These are phyloP conservation scores for Lanmaoa rubissima DNA, from an alignment of 768 basidiomycete species.

Conservation along the genomic window DNA sequence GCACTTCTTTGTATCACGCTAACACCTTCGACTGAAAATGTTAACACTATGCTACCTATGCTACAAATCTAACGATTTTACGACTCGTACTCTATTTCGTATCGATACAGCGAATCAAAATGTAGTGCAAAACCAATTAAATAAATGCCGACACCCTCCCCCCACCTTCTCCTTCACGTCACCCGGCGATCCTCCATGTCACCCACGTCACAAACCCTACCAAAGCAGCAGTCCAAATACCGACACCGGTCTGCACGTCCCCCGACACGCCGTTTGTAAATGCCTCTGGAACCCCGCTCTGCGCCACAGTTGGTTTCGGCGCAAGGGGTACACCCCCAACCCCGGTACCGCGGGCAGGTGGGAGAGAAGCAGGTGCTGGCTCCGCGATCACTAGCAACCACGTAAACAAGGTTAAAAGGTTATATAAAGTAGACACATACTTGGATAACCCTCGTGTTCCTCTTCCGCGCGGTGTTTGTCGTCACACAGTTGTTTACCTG, in stretches of 20 bases:
- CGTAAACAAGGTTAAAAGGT: neutral
- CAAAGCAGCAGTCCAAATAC: conserved; percentile 20
- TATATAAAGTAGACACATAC: conserved; percentile 13
- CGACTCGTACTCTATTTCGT: neutral
- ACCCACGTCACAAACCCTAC: conserved; percentile 19
- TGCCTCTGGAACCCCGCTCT: conserved; percentile 1
- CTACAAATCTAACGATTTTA: conserved; percentile 10
- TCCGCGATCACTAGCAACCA: conserved; percentile 37
- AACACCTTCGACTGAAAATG: neutral
- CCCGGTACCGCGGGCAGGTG: conserved; percentile 21
- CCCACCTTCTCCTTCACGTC: neutral
- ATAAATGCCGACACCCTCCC: neutral
- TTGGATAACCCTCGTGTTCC: conserved; percentile 27
- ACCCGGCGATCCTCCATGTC: conserved; percentile 16
- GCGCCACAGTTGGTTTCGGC: conserved; percentile 12
- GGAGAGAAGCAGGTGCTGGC: conserved; percentile 38
- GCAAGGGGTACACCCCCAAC: conserved; percentile 33
- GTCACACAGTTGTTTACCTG: conserved; percentile 36
- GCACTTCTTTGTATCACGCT: neutral
- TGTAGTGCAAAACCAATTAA: neutral
- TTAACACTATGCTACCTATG: neutral
- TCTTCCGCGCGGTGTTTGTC: conserved; percentile 37
- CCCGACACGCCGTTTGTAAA: conserved; percentile 19
- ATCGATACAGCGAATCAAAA: conserved; percentile 4
- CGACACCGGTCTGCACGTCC: conserved; percentile 3